Percentiles rank a stretch among this genome's conserved stretches.
phyloP scores from a whole-genome alignment of 2,329 filamentous ascomycete species.

The Alternaria postmessia region DNA sequence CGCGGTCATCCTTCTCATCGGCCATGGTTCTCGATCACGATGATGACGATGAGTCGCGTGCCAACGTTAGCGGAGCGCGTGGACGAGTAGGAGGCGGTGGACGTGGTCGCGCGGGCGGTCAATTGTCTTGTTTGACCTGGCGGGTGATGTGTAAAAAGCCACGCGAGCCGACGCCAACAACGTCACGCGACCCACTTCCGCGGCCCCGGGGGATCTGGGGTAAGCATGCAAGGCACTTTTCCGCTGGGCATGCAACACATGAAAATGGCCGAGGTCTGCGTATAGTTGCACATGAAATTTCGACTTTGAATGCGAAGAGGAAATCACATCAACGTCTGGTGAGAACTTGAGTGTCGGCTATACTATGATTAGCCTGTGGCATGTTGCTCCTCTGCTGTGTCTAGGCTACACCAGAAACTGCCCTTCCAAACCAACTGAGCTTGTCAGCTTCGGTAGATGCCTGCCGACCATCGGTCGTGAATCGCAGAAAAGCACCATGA shows the following conservation, averaged over 20 bases:
- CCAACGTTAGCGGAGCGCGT: slow-evolving; percentile 13
- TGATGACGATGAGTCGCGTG: slow-evolving; percentile 17
- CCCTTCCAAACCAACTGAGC: neutral
- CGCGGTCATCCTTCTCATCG: slow-evolving; percentile 6
- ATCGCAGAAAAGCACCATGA: neutral
- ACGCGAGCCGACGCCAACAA: slow-evolving; percentile 18
- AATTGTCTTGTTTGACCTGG: slow-evolving; percentile 13
- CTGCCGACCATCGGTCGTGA: neutral
- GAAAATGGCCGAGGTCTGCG: neutral
- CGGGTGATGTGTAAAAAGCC: slow-evolving; percentile 18
- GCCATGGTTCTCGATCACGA: slow-evolving; percentile 2
- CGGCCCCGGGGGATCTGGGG: slow-evolving; percentile 9
- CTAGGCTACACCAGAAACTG: neutral
- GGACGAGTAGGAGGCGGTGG: slow-evolving; percentile 18
- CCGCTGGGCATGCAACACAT: slow-evolving; percentile 3
- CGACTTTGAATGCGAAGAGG: neutral
- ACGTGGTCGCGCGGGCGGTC: slow-evolving; percentile 12
- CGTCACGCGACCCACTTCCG: slow-evolving; percentile 19
- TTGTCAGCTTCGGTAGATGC: neutral
- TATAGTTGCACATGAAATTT: neutral
- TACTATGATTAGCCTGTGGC: neutral
- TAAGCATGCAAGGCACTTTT: slow-evolving; percentile 19
- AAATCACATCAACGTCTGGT: neutral
- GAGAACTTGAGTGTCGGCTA: neutral
- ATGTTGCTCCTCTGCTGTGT: neutral